These are phyloP conservation scores for Lentinula detonsa DNA, from an alignment of 768 basidiomycete genomes.

Conservation along the genomic window DNA sequence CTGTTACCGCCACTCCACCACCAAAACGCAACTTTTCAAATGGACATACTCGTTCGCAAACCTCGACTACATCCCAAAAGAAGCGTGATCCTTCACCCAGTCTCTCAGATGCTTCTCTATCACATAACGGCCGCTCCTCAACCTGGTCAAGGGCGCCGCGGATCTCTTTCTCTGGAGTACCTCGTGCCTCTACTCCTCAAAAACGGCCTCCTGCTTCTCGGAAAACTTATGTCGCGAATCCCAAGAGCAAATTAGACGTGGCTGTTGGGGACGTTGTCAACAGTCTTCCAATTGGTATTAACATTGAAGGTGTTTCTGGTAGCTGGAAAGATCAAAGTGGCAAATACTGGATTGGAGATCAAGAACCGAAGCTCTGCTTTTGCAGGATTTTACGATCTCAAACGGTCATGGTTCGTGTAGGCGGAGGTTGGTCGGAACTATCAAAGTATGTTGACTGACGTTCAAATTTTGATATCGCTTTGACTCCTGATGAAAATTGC, in stretches of 20 bases:
- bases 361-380: conserved; percentile 86
- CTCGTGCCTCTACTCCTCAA: conserved; percentile 40
- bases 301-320: conserved; percentile 72
- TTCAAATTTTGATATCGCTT: background rate
- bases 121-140: conserved; percentile 32
- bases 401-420: conserved; percentile 94
- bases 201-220: conserved; percentile 34
- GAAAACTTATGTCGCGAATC: conserved; percentile 79
- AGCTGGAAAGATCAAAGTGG: conserved; percentile 92
- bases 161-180: conserved; percentile 46
- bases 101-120: conserved; percentile 53
- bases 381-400: conserved; percentile 87
- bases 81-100: conserved; percentile 52
- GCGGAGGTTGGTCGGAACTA: conserved; percentile 91
- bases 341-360: conserved; percentile 94
- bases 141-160: conserved; percentile 69
- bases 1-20: conserved; percentile 28
- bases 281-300: conserved; percentile 78
- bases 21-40: conserved; percentile 23
- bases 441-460: conserved; percentile 58
- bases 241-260: conserved; percentile 88
- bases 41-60: conserved; percentile 33
- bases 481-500: conserved; percentile 4
- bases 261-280: conserved; percentile 93
- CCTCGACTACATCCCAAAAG: conserved; percentile 23